Base-by-base conservation (phyloP, 208 protist species). In the Leishmania aethiopica region DNA sequence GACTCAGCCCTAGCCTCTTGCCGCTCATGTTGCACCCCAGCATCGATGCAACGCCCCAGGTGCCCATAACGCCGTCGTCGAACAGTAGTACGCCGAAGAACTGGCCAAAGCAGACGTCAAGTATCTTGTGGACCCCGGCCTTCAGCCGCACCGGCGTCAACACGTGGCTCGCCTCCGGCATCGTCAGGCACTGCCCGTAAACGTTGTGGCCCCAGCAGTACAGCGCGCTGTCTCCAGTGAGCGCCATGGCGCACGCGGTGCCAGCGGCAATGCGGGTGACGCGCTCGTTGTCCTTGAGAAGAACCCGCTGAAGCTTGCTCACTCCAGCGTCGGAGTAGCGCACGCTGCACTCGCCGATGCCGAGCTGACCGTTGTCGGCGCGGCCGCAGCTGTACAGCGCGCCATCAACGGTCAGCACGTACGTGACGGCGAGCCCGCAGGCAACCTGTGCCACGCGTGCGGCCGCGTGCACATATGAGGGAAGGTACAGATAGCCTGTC, bases 121-220 rank as follows among this genome's bases (percentile, higher is more conserved):
- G 80, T 28, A 92, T 81, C 19, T 74, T 75, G 66, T 76, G 51
- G 55, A 70, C 80, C 51, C 78, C 82, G 0, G 81, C 80, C 49
- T 77, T 64, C 67, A 92, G 87, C 35, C 83, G 84, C 37, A 89
- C 79, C n/a, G 91, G 87, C 22, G 53, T 62, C 53, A 78, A 35
- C 40, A 92, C 79, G 22, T 77, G 79, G 15, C 57, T 81, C 28
- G 74, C 49, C 32, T 79, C 83, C 0, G 82, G 77, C 77, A 83
- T 72, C 42, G 78, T 55, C 45, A 95, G 66, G 75, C 92, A 96
- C 86, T 97, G 94, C 17, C 93, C 92, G 81, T 88, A 93, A 19
- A 66, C 79, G 79, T 97, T 97, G 79, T 92, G 76, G 66, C 94
- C 94, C 92, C 93, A 96, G 53, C 86, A 73, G 80, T 92, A 95